Evolutionary conservation across 768 basidiomycete species (phyloP), one percentile per base, ranked within the genome.

Genomic region (Naematelia encephala): DNA sequence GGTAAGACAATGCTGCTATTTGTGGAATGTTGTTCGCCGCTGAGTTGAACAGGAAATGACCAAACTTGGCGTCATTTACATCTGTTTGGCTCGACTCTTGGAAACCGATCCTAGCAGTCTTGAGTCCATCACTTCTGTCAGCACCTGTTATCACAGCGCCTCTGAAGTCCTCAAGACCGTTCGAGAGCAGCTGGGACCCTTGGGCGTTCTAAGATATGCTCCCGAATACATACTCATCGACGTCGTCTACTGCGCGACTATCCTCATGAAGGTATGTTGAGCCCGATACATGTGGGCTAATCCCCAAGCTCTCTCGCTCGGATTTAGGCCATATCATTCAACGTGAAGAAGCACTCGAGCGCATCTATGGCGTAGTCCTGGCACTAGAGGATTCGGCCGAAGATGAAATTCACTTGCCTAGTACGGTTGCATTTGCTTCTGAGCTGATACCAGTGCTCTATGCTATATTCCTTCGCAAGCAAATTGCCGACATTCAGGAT

Each of bases 371-470:
- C 44, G 44, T 46, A 23, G 23, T 46, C 23, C 14, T 46, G 44
- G 44, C 23, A 16, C 14, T 46, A 23, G 44, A 46, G 14, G 23
- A 46, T 16, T n/a, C 44, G 4, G 44, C 44, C 5, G 44, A 46
- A 14, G 44, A 46, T 23, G 44, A 46, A 46, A 46, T 23, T 5
- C 44, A 46, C 14, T 23, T 23, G n/a, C 44, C 44, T 14, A 46
- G 44, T 46, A 19, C 5, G 44, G n/a, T n/a, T 4, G 4, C 4
- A 19, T 14, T n/a, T n/a, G 44, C n/a, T 23, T 46, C 14, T 46
- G n/a, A 46, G 44, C 44, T 46, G 44, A 46, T 4, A 46, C n/a
- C 44, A 46, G 44, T 46, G 44, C 44, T 46, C 44, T 46, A 46
- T 23, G 44, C 44, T 5, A 46, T 46, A 46, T 46, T 46, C 44